Conservation (phyloP, 1,139 yeast species). For the Debaryomyces psychrophilus region DNA sequence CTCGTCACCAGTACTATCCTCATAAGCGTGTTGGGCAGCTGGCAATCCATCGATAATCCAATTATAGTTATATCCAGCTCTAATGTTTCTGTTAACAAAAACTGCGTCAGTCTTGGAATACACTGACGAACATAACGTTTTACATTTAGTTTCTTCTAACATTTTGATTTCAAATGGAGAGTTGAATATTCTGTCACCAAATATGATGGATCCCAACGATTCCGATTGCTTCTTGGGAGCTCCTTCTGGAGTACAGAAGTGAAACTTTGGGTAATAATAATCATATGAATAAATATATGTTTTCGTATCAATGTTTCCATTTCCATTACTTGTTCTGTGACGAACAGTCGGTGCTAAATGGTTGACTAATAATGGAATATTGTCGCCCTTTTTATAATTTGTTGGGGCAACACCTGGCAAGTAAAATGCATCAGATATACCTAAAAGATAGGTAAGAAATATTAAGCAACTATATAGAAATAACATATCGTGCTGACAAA, state of each 20-base stretch:
- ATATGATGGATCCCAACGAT: constrained; percentile 86
- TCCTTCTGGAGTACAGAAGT: constrained; percentile 76
- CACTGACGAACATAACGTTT: constrained; percentile 57
- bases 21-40: constrained; percentile 67
- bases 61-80: constrained; percentile 83
- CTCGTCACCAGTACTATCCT: constrained; percentile 56
- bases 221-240: constrained; percentile 80
- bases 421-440: constrained; percentile 62
- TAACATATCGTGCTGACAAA: constrained; percentile 10
- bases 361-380: constrained; percentile 79
- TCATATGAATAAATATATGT: constrained; percentile 76
- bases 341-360: constrained; percentile 82
- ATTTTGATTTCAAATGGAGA: constrained; percentile 84
- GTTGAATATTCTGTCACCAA: constrained; percentile 94
- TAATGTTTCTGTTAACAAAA: constrained; percentile 76
- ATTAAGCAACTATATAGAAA: constrained; percentile 12
- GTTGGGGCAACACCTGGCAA: constrained; percentile 97
- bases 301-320: constrained; percentile 35
- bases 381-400: constrained; percentile 72
- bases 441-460: constrained; percentile 19
- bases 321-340: constrained; percentile 37
- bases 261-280: constrained; percentile 81
- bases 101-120: constrained; percentile 69
- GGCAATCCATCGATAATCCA: constrained; percentile 97
- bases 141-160: constrained; percentile 73